Percentiles rank a stretch among this genome's conserved stretches.
Evolutionary conservation across 129 eudicot genomes (phyloP).

Genomic region (Escallonia herrerae): DNA sequence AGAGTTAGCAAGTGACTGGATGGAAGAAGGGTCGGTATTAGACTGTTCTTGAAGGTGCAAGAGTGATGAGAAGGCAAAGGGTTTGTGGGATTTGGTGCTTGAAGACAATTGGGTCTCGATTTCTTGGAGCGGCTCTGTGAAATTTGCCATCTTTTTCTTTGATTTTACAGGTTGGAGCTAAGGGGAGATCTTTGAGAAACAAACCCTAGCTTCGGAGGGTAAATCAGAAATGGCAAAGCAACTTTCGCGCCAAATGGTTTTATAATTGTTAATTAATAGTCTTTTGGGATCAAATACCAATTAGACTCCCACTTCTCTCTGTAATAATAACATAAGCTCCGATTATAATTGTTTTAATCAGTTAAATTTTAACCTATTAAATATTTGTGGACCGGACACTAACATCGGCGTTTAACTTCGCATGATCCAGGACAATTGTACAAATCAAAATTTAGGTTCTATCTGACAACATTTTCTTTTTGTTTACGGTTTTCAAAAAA

Average conservation of each 20-base stretch:
- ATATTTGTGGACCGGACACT: too few relatives aligned
- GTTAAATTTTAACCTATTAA: too few relatives aligned
- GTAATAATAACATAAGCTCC: too few relatives aligned
- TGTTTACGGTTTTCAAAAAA: too few relatives aligned
- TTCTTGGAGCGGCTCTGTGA: conserved; percentile 34
- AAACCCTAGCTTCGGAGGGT: conserved; percentile 10
- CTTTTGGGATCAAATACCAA: too few relatives aligned
- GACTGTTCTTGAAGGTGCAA: conserved; percentile 57
- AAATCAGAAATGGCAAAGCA: not conserved
- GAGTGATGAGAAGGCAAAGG: conserved; percentile 54
- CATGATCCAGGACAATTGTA: too few relatives aligned
- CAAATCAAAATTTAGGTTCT: too few relatives aligned
- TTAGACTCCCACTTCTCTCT: too few relatives aligned
- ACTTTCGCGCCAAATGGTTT: conserved; percentile 37
- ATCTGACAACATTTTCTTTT: too few relatives aligned
- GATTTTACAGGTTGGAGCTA: not conserved
- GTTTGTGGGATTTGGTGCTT: conserved; percentile 30
- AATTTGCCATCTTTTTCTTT: conserved; percentile 37
- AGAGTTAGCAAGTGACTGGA: conserved; percentile 40
- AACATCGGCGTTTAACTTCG: too few relatives aligned
- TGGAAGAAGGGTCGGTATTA: conserved; percentile 26
- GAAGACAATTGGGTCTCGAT: conserved; percentile 41
- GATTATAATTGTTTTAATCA: too few relatives aligned
- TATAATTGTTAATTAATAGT: too few relatives aligned
- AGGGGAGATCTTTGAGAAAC: not conserved